Evolutionary conservation across 75 land plant genomes (phyloP).

Genomic region (Adiantum capillusveneris): DNA sequence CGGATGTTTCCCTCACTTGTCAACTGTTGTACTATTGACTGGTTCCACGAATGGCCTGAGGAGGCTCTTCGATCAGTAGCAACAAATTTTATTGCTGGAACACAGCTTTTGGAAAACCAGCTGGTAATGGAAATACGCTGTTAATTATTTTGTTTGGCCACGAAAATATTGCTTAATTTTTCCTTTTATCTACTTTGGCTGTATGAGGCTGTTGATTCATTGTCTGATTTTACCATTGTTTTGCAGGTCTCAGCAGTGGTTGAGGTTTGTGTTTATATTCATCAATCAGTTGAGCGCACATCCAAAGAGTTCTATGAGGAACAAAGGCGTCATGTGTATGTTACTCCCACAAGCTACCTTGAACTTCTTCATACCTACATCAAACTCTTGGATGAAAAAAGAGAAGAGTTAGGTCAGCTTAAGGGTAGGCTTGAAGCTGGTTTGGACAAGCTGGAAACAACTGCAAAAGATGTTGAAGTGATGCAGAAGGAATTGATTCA

Average conservation of each 20-base stretch:
- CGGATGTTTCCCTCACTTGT: constrained; percentile 44
- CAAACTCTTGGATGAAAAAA: constrained; percentile 22
- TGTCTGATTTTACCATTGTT: not conserved
- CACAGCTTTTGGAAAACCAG: constrained; percentile 12
- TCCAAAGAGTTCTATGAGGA: constrained; percentile 32
- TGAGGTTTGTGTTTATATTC: constrained; percentile 23
- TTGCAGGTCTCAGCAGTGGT: constrained; percentile 16
- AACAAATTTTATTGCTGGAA: constrained; percentile 18
- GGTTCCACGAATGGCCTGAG: constrained; percentile 41
- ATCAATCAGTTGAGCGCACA: constrained; percentile 26
- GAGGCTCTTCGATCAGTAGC: constrained; percentile 34
- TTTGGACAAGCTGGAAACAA: constrained; percentile 24
- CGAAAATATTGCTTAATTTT: not conserved
- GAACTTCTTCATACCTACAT: constrained; percentile 31
- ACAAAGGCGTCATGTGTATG: constrained; percentile 27
- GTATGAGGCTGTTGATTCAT: too few species aligned
- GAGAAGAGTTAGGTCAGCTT: constrained; percentile 18
- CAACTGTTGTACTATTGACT: constrained; percentile 38
- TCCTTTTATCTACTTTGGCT: too few species aligned
- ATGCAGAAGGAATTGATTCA: constrained; percentile 24
- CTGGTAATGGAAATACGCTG: too few species aligned
- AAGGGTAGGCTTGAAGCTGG: constrained; percentile 21
- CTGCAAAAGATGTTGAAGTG: constrained; percentile 25
- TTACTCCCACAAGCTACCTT: constrained; percentile 33
- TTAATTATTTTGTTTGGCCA: too few species aligned